phyloP scores from a whole-genome alignment of 1,139 yeast species.

The Geotrichum cucujoidarum region DNA sequence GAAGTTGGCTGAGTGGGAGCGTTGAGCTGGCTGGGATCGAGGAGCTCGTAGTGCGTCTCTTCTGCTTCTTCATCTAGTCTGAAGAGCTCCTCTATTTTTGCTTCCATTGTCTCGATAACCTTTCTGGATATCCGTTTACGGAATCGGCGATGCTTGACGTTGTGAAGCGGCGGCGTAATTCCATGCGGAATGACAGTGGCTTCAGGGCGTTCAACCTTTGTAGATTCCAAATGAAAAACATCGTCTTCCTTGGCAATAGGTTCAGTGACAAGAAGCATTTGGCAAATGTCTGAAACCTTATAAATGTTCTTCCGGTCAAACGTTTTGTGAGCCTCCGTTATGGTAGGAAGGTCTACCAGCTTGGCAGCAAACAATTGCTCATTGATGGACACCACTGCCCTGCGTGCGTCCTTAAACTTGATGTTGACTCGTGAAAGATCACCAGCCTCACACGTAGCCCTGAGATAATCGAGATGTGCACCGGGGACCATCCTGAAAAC shows the following conservation, averaged over 20 bases:
- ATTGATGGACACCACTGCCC: constrained; percentile 61
- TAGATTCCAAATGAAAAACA: constrained; percentile 37
- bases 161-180: constrained; percentile 67
- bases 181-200: constrained; percentile 66
- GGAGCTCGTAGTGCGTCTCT: constrained; percentile 69
- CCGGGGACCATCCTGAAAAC: constrained; percentile 76
- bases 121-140: constrained; percentile 46
- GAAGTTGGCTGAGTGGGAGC: constrained; percentile 14
- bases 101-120: constrained; percentile 62
- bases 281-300: constrained; percentile 82
- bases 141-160: constrained; percentile 51
- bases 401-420: constrained; percentile 74
- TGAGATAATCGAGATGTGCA: constrained; percentile 69
- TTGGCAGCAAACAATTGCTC: constrained; percentile 72
- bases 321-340: constrained; percentile 83
- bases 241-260: constrained; percentile 56
- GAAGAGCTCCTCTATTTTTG: constrained; percentile 70
- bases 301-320: constrained; percentile 84
- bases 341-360: constrained; percentile 82
- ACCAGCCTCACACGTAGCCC: constrained; percentile 73
- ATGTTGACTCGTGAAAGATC: constrained; percentile 69
- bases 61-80: constrained; percentile 79
- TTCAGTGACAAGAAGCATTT: constrained; percentile 73
- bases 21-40: constrained; percentile 45
- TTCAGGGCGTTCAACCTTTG: constrained; percentile 42